Percentiles rank a stretch among this genome's conserved stretches.
phyloP scores from a whole-genome alignment of 495 filamentous ascomycete species.

The Neurospora pannonica region DNA sequence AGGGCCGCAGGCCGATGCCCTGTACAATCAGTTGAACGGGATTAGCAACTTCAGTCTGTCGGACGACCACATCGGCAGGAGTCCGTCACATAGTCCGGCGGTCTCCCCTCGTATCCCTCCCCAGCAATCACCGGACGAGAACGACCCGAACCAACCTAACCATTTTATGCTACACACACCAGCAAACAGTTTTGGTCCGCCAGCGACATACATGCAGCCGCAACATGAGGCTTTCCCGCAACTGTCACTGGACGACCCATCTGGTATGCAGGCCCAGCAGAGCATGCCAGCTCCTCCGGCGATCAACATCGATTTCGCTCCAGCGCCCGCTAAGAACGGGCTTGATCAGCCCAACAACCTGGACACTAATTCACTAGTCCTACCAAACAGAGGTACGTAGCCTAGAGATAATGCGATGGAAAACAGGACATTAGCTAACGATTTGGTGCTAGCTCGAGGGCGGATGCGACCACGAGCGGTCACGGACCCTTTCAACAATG shows the following conservation, averaged over 20 bases:
- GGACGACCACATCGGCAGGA: conserved; percentile 56
- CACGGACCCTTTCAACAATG: conserved; percentile 60
- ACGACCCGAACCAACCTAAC: conserved; percentile 33
- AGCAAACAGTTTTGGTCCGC: conserved; percentile 37
- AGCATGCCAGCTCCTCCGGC: conserved; percentile 74
- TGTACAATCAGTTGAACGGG: conserved; percentile 70
- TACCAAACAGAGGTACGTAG: conserved; percentile 70
- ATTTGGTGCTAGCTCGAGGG: neutral
- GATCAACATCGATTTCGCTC: conserved; percentile 90
- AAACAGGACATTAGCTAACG: neutral
- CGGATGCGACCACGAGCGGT: conserved; percentile 53
- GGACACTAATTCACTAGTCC: conserved; percentile 72
- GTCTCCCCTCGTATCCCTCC: conserved; percentile 76
- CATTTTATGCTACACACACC: conserved; percentile 42
- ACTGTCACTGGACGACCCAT: conserved; percentile 32
- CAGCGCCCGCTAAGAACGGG: conserved; percentile 54
- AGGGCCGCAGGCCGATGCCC: conserved; percentile 55
- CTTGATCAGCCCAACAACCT: conserved; percentile 63
- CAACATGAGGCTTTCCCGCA: conserved; percentile 49
- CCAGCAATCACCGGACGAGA: conserved; percentile 45
- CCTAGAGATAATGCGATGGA: neutral
- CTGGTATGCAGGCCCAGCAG: conserved; percentile 45
- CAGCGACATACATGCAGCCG: conserved; percentile 48
- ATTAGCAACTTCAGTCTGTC: conserved; percentile 77
- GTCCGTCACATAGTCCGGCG: conserved; percentile 75